Percentiles rank a stretch among this genome's conserved stretches.
These are phyloP conservation scores for Aspergillus puulaauensis DNA, from an alignment of 2,329 filamentous ascomycete species.

Conservation along the genomic window DNA sequence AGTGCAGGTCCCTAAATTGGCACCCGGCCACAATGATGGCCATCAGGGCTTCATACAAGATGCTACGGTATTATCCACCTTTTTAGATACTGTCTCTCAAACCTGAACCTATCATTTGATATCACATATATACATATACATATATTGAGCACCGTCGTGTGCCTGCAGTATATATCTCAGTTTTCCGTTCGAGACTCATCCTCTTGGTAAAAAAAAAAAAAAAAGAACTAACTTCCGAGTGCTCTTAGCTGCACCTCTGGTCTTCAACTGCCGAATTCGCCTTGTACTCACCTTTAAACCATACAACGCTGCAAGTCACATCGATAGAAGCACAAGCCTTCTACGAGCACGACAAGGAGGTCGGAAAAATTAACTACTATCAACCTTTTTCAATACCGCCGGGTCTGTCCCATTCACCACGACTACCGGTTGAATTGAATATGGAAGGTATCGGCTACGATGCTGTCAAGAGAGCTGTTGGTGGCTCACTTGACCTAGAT, in stretches of 20 bases:
- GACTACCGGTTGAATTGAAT: constrained; percentile 78
- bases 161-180: constrained; percentile 26
- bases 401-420: constrained; percentile 69
- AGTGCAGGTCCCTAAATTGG: constrained; percentile 68
- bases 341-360: constrained; percentile 75
- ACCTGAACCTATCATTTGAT: constrained; percentile 10
- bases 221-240: constrained; percentile 15
- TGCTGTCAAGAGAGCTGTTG: constrained; percentile 74
- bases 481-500: constrained; percentile 75
- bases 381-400: constrained; percentile 75
- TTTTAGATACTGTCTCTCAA: constrained; percentile 19
- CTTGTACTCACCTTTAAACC: constrained; percentile 72
- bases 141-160: constrained; percentile 9
- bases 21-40: constrained; percentile 42
- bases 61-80: constrained; percentile 58
- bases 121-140: background rate
- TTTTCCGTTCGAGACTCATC: background rate
- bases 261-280: constrained; percentile 84
- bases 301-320: constrained; percentile 74
- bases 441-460: constrained; percentile 78
- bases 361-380: constrained; percentile 76
- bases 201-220: background rate
- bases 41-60: constrained; percentile 74
- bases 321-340: constrained; percentile 79
- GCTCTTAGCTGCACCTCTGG: constrained; percentile 66